Evolutionary conservation across 2,329 filamentous ascomycete genomes (phyloP), one percentile per base, ranked within the genome.

Genomic region (Escovopsis sp.): DNA sequence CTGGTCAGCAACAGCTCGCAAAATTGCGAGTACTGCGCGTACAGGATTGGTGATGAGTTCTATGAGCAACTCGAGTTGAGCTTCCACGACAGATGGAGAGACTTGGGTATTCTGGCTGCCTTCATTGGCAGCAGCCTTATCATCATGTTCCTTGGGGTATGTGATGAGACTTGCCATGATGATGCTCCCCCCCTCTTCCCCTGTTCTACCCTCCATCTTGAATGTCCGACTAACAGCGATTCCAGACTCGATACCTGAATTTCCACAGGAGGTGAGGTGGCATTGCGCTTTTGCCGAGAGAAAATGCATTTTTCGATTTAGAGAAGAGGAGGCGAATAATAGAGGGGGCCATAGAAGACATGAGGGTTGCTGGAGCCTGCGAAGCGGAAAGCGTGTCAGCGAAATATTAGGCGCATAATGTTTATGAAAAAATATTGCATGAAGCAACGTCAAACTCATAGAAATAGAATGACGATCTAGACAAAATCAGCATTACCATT

Each of bases 1-100:
- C 53, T 93, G 3, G 63, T 72, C 27, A 62, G 75, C 46, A 78
- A 80, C 44, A 62, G 65, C 2, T 82, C 79, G 0, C 68, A 60
- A 32, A 58, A 65, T 16, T 93, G 86, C 59, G 62, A 79, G 48
- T 93, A 92, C 60, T 94, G 86, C 50, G 81, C 84, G 1, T 92
- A 75, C 60, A 76, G 70, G 41, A 61, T 82, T 11, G 86, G 85
- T 21, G 80, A 93, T 44, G 66, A 93, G 58, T 93, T 88, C 50
- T 92, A 82, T 51, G 51, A 61, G 35, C 66, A 72, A 0, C 66
- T 92, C 14, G 67, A 69, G 3, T 69, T 92, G 48, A 61, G 59
- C 3, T 93, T 78, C 47, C 60, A 62, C 30, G 57, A 81, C 43
- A 63, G 85, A 13, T 93, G 85, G 85, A 70, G 85, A 37, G 84